phyloP scores from a whole-genome alignment of 2,329 filamentous ascomycete genomes.

The Bipolaris cookei region DNA sequence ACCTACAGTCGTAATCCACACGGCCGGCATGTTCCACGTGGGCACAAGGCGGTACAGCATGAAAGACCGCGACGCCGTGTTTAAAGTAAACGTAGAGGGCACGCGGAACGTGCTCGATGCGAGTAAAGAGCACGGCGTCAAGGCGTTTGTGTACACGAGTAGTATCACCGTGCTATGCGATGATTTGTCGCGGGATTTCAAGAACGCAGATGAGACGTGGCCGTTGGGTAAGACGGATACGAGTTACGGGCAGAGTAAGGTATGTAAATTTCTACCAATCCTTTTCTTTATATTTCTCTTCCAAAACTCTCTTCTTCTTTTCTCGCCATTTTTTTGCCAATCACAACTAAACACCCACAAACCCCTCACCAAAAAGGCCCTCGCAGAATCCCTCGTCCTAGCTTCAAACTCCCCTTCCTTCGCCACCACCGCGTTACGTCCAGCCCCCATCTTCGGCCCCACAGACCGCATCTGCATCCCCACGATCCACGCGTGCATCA shows the following conservation, averaged over 20 bases:
- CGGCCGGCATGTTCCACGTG: conserved; percentile 64
- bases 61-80: conserved; percentile 61
- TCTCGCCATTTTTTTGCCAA: background rate
- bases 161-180: conserved; percentile 87
- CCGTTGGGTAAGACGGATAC: conserved; percentile 74
- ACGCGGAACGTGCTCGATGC: conserved; percentile 79
- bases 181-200: conserved; percentile 72
- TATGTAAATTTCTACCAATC: conserved; percentile 39
- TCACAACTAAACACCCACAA: too few relatives aligned
- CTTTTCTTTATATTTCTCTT: background rate
- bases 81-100: conserved; percentile 86
- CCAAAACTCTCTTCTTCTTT: background rate
- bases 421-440: conserved; percentile 80
- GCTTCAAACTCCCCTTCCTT: conserved; percentile 72
- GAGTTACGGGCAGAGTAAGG: conserved; percentile 92
- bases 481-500: conserved; percentile 74
- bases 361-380: conserved; percentile 57
- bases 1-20: conserved; percentile 89
- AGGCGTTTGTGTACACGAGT: conserved; percentile 87
- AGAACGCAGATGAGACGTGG: conserved; percentile 84
- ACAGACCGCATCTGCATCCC: conserved; percentile 80
- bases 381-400: conserved; percentile 82
- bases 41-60: conserved; percentile 50
- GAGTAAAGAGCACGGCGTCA: conserved; percentile 71
- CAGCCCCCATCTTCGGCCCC: conserved; percentile 89